Base-by-base conservation (phyloP, 2,329 filamentous ascomycete genomes). In the Ophiocordyceps camponoti-saundersi region DNA sequence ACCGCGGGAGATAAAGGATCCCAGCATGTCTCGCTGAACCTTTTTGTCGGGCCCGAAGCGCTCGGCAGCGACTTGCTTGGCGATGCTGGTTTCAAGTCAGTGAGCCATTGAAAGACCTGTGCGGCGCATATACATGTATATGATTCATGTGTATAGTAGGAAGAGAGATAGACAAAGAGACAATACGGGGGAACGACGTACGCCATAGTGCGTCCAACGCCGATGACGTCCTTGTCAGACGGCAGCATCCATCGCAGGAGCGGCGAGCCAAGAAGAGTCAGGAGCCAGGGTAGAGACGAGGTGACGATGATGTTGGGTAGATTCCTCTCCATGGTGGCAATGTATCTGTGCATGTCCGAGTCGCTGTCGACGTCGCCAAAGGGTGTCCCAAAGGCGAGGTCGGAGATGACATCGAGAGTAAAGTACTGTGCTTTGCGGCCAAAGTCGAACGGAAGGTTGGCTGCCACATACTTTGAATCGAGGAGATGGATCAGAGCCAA, bases 401-500 rank as follows among this genome's bases (percentile, higher is more conserved):
- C 65, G 32, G 66, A 71, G 51, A 79, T 74, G 39, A 75, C 67
- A 48, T 79, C 75, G 5, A 78, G 59, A 0, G 72, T 73, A 47
- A 77, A 70, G 59, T 65, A 76, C 41, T 73, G 70, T 3, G 66
- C 63, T 49, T 72, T 71, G 64, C 67, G 46, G 71, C 48, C 51
- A 29, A 55, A 45, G 46, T 55, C 53, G 8, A 55, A 45, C 5
- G 49, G 44, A 21, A 26, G 45, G 16, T 47, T 46, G 8, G 21
- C 30, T 5, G 48, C 26, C 12, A 50, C 47, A 32, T 55, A 55
- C 21, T 45, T 49, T 18, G 34, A 45, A 6, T 50, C 46, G 12
- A 55, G 22, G 3, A 55, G 47, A 3, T 23, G 3, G 5, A 53
- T 39, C 13, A 55, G 47, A 11, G 47, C 47, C 5, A 47, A 11